These are phyloP conservation scores for Ogataea henricii DNA, from an alignment of 805 yeast species.

Conservation along the genomic window DNA sequence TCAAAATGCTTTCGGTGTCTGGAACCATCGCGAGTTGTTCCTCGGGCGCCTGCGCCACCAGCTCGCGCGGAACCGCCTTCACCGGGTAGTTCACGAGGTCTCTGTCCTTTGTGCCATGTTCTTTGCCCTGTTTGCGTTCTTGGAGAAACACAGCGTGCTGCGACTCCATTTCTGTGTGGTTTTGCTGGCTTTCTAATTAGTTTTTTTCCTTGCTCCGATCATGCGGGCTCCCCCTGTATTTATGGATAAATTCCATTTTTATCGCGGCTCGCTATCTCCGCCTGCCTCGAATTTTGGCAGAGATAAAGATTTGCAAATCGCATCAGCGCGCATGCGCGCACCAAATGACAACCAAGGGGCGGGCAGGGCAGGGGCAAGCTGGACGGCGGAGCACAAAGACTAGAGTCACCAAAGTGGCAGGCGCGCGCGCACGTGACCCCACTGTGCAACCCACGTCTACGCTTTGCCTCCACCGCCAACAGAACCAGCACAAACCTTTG, in stretches of 20 bases:
- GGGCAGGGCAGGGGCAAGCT: neutral
- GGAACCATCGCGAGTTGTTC: slow-evolving; percentile 29
- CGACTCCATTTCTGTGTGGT: neutral
- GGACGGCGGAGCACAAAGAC: no score
- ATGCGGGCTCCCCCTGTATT: slow-evolving; percentile 3
- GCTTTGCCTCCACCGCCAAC: no score
- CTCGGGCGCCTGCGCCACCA: slow-evolving; percentile 17
- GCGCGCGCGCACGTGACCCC: no score
- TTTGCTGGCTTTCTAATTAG: no score
- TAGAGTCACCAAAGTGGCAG: no score
- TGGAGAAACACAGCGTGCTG: neutral
- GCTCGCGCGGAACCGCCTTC: slow-evolving; percentile 18
- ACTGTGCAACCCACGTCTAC: no score
- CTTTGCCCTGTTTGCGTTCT: slow-evolving; percentile 6
- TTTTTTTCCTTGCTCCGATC: neutral
- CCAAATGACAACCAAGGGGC: neutral
- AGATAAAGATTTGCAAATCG: slow-evolving; percentile 7
- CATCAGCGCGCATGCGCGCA: slow-evolving; percentile 6
- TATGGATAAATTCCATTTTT: neutral
- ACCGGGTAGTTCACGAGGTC: slow-evolving; percentile 31
- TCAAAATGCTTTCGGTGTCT: slow-evolving; percentile 18
- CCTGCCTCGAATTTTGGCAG: slow-evolving; percentile 8
- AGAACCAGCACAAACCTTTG: no score
- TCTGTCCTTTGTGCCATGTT: neutral
- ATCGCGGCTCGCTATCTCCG: slow-evolving; percentile 6